These are phyloP conservation scores for Claviceps purpurea DNA, from an alignment of 2,329 filamentous ascomycete genomes.

Conservation along the genomic window DNA sequence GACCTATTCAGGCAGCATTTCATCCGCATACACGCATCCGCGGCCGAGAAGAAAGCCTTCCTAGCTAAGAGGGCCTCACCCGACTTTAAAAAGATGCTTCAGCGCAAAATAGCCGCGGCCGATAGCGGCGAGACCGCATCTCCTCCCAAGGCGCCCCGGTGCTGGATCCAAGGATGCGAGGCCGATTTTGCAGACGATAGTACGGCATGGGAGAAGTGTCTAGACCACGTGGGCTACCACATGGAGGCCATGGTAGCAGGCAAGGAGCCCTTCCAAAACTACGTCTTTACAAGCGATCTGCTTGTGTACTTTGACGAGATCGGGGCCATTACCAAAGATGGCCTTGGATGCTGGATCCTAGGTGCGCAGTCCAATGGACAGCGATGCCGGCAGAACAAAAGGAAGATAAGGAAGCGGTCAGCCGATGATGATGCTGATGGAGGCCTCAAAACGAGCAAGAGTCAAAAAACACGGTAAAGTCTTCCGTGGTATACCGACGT, in stretches of 20 bases:
- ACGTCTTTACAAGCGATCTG: slow-evolving; percentile 1
- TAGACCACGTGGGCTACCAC: slow-evolving; percentile 80
- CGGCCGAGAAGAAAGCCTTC: slow-evolving; percentile 22
- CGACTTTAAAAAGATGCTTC: slow-evolving; percentile 40
- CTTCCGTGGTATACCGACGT: too few species aligned
- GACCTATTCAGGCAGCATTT: slow-evolving; percentile 85
- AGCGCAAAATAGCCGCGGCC: neutral
- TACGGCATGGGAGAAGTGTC: slow-evolving; percentile 63
- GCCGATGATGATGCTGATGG: neutral
- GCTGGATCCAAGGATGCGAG: slow-evolving; percentile 49
- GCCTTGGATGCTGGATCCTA: slow-evolving; percentile 19
- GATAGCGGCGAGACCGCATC: slow-evolving; percentile 7
- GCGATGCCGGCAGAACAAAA: slow-evolving; percentile 4
- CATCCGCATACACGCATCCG: slow-evolving; percentile 61
- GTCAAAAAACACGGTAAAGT: neutral
- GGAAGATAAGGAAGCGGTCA: neutral
- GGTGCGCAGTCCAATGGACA: slow-evolving; percentile 2
- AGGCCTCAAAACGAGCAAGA: neutral
- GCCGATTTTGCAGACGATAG: slow-evolving; percentile 42
- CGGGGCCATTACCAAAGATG: slow-evolving; percentile 13
- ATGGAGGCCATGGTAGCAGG: slow-evolving; percentile 35
- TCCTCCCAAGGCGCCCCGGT: slow-evolving; percentile 46
- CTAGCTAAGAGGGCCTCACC: slow-evolving; percentile 19
- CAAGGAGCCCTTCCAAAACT: neutral
- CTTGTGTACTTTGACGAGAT: neutral